Conservation (phyloP, 257 asterid species). For the Scutellaria baicalensis region DNA sequence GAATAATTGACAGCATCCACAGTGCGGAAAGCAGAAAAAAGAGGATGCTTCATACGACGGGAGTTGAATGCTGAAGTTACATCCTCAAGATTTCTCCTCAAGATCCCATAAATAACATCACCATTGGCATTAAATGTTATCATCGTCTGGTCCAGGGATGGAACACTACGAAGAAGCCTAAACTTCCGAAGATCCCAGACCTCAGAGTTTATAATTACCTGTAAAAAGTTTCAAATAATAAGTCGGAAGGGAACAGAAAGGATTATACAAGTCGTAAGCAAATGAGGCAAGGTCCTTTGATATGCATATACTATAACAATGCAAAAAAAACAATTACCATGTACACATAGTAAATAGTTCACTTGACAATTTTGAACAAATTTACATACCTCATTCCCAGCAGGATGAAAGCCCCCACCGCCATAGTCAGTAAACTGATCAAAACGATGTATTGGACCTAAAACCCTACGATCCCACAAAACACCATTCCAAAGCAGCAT, state of each 20-base stretch:
- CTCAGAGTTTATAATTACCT: slow-evolving; percentile 96
- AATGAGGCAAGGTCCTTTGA: neutral
- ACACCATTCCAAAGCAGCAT: slow-evolving; percentile 95
- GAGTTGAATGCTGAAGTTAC: slow-evolving; percentile 69
- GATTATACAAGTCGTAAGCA: neutral
- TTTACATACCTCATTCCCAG: slow-evolving; percentile 85
- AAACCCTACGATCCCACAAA: slow-evolving; percentile 82
- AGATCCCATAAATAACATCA: slow-evolving; percentile 83
- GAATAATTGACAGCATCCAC: slow-evolving; percentile 88
- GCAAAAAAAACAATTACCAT: neutral
- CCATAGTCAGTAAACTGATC: slow-evolving; percentile 90
- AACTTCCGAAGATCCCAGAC: slow-evolving; percentile 95
- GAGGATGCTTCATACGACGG: slow-evolving; percentile 88
- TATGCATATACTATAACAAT: neutral
- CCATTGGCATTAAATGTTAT: slow-evolving; percentile 88
- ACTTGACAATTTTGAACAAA: neutral
- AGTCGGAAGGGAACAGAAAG: neutral
- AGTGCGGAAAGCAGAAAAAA: slow-evolving; percentile 92
- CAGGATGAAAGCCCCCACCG: slow-evolving; percentile 98
- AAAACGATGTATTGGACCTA: slow-evolving; percentile 71
- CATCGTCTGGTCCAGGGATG: slow-evolving; percentile 79
- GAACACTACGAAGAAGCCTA: slow-evolving; percentile 77
- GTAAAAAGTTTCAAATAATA: neutral
- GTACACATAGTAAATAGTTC: neutral
- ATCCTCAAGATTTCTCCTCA: slow-evolving; percentile 92